A percentile compares a stretch with the other conserved stretches of the same genome.
phyloP scores from a whole-genome alignment of 176 grass and related monocot genomes.

The Phyllostachys edulis region DNA sequence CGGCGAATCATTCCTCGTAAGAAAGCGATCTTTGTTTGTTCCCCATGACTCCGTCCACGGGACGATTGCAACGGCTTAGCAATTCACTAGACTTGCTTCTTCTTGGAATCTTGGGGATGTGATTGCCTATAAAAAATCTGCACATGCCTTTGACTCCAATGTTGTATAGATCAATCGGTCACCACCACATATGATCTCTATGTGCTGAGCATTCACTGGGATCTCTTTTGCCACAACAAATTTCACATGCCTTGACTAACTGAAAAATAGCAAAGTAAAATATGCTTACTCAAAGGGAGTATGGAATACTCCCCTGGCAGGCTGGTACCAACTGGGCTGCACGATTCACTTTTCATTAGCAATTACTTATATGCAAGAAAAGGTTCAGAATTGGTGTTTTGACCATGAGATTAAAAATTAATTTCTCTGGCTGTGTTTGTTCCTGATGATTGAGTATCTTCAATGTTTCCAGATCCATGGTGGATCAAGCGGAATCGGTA shows the following conservation, averaged over 20 bases:
- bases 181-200: not conserved
- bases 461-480: constrained; percentile 68
- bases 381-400: not conserved
- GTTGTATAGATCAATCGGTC: not conserved
- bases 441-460: not conserved
- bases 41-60: not conserved
- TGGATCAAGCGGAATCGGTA: constrained; percentile 94
- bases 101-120: not conserved
- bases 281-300: not conserved
- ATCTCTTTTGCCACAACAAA: too few relatives aligned
- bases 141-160: not conserved
- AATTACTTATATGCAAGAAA: not conserved
- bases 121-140: not conserved
- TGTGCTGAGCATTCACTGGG: not conserved
- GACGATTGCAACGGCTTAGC: not conserved
- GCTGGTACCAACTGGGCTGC: not conserved
- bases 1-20: constrained; percentile 79
- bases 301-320: not conserved
- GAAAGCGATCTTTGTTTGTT: not conserved
- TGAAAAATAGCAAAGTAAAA: not conserved
- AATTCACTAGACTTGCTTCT: not conserved
- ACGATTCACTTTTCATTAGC: not conserved
- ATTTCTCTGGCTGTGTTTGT: not conserved
- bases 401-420: not conserved
- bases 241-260: too few relatives aligned